Evolutionary conservation across 2,329 filamentous ascomycete genomes (phyloP).

Genomic region (Coleophoma cylindrospora): DNA sequence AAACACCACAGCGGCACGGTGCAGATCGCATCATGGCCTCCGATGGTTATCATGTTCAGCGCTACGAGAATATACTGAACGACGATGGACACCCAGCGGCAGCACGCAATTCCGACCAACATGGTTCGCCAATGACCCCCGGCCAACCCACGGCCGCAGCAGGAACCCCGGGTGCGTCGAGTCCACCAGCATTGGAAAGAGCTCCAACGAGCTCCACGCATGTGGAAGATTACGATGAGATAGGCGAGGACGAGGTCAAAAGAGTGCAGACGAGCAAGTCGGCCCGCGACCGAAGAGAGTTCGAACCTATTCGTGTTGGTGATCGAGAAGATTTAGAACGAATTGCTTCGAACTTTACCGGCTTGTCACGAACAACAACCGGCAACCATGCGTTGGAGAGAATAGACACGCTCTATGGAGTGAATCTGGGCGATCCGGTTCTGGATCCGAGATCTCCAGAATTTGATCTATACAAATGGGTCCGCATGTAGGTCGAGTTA

Average conservation of each 20-base stretch:
- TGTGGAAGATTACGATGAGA: slow-evolving; percentile 3
- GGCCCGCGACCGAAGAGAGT: slow-evolving; percentile 10
- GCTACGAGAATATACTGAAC: neutral
- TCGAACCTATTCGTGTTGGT: slow-evolving; percentile 16
- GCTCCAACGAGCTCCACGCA: slow-evolving; percentile 7
- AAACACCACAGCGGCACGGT: too few relatives aligned
- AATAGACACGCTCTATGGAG: slow-evolving; percentile 25
- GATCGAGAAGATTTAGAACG: slow-evolving; percentile 19
- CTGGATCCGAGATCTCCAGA: slow-evolving; percentile 44
- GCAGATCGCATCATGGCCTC: neutral
- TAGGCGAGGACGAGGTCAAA: neutral
- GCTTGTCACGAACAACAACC: slow-evolving; percentile 9
- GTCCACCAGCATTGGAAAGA: neutral
- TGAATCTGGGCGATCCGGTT: slow-evolving; percentile 38
- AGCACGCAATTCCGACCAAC: neutral
- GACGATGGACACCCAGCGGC: neutral
- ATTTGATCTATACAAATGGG: slow-evolving; percentile 20
- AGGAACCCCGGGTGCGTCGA: neutral
- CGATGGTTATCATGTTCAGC: neutral
- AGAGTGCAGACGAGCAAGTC: slow-evolving; percentile 11
- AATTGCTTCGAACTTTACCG: slow-evolving; percentile 18
- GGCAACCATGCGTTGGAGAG: slow-evolving; percentile 8
- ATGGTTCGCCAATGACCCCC: neutral
- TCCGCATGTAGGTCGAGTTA: slow-evolving; percentile 13
- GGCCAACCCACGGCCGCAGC: neutral